These are phyloP conservation scores for Mytilinidion resinicola DNA, from an alignment of 495 filamentous ascomycete species.

Conservation along the genomic window DNA sequence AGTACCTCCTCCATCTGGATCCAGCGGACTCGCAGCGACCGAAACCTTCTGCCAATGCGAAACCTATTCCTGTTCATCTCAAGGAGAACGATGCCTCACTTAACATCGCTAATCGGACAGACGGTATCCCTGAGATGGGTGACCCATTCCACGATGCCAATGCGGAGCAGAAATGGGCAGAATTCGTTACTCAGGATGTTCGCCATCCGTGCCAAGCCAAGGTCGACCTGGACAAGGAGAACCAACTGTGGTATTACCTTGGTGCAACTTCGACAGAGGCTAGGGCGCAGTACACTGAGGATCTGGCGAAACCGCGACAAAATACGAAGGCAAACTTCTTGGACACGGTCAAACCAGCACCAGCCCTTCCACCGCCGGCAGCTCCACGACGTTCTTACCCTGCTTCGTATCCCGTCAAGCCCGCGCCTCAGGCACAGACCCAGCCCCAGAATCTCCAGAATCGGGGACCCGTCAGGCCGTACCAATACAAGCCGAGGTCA, in stretches of 20 bases:
- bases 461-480: constrained; percentile 27
- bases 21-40: constrained; percentile 57
- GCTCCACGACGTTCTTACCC: constrained; percentile 20
- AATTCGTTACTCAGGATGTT: constrained; percentile 59
- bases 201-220: constrained; percentile 49
- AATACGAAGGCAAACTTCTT: constrained; percentile 57
- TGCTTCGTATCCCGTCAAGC: constrained; percentile 23
- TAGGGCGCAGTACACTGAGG: constrained; percentile 85
- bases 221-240: constrained; percentile 59
- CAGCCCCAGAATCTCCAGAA: constrained; percentile 5
- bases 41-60: constrained; percentile 56
- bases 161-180: constrained; percentile 65
- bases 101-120: constrained; percentile 38
- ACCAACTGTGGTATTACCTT: constrained; percentile 87
- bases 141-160: constrained; percentile 54
- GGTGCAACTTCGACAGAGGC: constrained; percentile 83
- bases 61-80: constrained; percentile 54
- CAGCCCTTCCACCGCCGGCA: constrained; percentile 28
- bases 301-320: constrained; percentile 52
- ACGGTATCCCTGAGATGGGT: constrained; percentile 49
- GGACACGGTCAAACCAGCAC: constrained; percentile 51
- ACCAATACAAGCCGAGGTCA: constrained; percentile 36
- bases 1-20: constrained; percentile 64
- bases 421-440: constrained; percentile 12
- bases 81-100: constrained; percentile 30